Evolutionary conservation across 1,139 yeast genomes (phyloP), one percentile per base, ranked within the genome.

Genomic region (Meyerozyma sp.): DNA sequence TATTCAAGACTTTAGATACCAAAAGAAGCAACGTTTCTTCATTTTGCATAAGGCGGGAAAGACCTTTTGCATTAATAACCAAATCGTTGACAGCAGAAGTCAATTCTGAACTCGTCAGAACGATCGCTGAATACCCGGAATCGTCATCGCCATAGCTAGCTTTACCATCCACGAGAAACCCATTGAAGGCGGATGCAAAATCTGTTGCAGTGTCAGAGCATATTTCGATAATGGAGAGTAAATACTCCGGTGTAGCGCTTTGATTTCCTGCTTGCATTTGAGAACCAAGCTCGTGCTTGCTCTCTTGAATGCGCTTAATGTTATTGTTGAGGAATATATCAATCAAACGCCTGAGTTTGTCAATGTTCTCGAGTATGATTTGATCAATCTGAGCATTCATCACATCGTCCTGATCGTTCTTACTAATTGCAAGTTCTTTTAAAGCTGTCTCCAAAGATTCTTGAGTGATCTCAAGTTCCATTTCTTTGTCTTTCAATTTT

Each of bases 241-340:
- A 65, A 56, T 81, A 84, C 54, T 79, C 84, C 2, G 95, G 89
- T 0, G 94, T 79, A 2, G 95, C 75, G 58, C 82, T 82, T 53
- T 82, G 81, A 56, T 87, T 87, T 44, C 95, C 95, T 14, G 93
- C 89, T 61, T 85, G 93, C 77, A 85, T 77, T 20, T 94, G 85
- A 3, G 93, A 83, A 44, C 80, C 82, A 47, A 88, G 70, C 54
- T 84, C 91, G 56, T 79, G 84, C 41, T 84, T 70, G 0, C 88
- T 69, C 50, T 86, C 90, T 61, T 88, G 94, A 42, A 88, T 73
- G 43, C 90, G 73, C 49, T 81, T 82, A 29, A 85, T 79, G 41
- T 87, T 89, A 52, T 87, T 79, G 32, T 70, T 73, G 50, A 90
- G 70, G 45, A 88, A 77, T 8, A 91, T 79, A 61, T 90, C 96